Conservation (phyloP, 495 filamentous ascomycete genomes). For the Aspergillus leporis region DNA sequence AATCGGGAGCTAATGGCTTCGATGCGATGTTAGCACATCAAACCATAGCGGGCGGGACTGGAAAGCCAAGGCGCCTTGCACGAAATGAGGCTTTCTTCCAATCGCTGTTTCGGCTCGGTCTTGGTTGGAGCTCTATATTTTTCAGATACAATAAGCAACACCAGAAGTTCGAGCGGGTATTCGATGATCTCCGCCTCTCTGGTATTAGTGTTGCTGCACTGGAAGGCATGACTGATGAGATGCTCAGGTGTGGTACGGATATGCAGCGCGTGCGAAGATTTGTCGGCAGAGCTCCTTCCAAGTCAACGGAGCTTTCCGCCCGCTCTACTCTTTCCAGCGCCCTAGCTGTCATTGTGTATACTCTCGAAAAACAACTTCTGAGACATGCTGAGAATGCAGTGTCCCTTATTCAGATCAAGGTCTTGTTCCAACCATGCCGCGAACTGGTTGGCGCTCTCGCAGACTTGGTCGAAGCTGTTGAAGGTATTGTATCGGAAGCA, state of each 20-base stretch:
- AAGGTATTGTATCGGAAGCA: conserved; percentile 60
- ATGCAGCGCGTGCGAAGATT: conserved; percentile 63
- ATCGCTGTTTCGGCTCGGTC: conserved; percentile 67
- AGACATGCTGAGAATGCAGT: conserved; percentile 23
- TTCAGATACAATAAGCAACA: conserved; percentile 66
- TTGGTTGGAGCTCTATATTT: conserved; percentile 79
- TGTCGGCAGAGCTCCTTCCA: conserved; percentile 41
- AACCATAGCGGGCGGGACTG: conserved; percentile 6
- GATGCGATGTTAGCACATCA: conserved; percentile 61
- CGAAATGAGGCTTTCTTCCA: conserved; percentile 53
- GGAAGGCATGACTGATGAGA: conserved; percentile 52
- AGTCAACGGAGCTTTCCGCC: conserved; percentile 31
- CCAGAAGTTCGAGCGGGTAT: conserved; percentile 56
- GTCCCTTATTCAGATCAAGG: conserved; percentile 65
- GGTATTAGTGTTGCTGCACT: conserved; percentile 64
- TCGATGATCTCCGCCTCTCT: conserved; percentile 60
- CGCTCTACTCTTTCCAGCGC: conserved; percentile 40
- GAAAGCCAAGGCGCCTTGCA: conserved; percentile 25
- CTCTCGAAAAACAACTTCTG: conserved; percentile 39
- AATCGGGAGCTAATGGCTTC: conserved; percentile 71
- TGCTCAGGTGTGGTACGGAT: conserved; percentile 69
- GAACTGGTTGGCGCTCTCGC: conserved; percentile 63
- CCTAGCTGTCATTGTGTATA: conserved; percentile 35
- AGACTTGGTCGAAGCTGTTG: conserved; percentile 56
- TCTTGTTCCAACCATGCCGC: conserved; percentile 61